Base-by-base conservation (phyloP, 768 basidiomycete species). In the Cubamyces sp. region DNA sequence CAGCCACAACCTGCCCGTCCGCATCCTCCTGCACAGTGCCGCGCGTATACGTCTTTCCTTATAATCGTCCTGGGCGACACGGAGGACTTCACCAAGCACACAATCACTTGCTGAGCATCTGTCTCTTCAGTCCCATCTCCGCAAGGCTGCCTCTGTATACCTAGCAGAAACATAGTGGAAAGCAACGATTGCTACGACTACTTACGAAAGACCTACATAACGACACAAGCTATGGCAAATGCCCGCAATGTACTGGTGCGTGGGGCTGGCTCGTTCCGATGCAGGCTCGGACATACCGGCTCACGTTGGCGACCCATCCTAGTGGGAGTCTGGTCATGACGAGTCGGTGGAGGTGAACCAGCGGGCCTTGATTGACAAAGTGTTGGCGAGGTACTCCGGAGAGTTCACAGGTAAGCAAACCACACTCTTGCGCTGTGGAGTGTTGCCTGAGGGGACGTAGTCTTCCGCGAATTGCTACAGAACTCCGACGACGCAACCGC, bases 361-460 rank as follows among this genome's bases (percentile, higher is more conserved):
- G 73, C 85, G 96, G 19, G 95, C 94, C n/a, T 79, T 97, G 60
- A 96, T 98, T 55, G 96, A 97, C 81, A 98, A 95, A 76, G 93
- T 98, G 23, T 85, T 99, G 21, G 94, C 96, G 11, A 82, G 96
- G 25, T 99, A 99, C 76, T 92, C 91, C 14, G 96, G 94, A 54
- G 95, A 97, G 78, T 92, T 95, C 68, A 96, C 95, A 5, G 85
- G 82, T 86, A 54, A 60, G 77, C n/a, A 8, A 30, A 28, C 21
- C 11, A 41, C 11, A 34, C 40, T 25, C 14, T 21, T 12, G 7
- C 16, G 4, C 6, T 16, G n/a, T 5, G 26, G 15, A 8, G 45
- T 49, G 1, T 25, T 30, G 39, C n/a, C 49, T 28, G 11, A 54
- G 63, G 47, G 48, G n/a, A 18, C 28, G 15, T 60, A 81, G 85